Evolutionary conservation across 1,284 basidiomycete species (phyloP).

Genomic region (Moesziomyces antarcticus): DNA sequence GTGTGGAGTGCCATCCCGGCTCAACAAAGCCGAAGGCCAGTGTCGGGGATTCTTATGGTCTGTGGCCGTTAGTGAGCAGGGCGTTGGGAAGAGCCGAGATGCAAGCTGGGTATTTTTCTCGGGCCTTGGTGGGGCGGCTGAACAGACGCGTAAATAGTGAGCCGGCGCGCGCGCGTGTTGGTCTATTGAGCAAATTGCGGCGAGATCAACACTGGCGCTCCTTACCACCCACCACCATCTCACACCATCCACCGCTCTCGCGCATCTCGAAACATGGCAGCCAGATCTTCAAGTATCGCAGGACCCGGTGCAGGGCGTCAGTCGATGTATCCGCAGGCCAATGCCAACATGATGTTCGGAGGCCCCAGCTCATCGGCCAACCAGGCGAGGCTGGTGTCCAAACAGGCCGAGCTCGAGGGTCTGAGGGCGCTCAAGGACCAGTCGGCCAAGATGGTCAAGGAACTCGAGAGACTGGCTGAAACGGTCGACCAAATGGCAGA

Average conservation of each 20-base stretch:
- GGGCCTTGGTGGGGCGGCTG: neutral
- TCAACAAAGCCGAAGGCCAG: too few species aligned
- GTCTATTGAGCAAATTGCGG: neutral
- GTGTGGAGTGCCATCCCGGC: neutral
- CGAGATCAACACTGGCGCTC: neutral
- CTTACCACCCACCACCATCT: neutral
- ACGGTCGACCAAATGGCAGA: constrained; percentile 59
- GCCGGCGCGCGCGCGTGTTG: neutral
- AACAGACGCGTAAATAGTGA: neutral
- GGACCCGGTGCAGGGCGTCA: constrained; percentile 25
- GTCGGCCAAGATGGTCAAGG: constrained; percentile 58
- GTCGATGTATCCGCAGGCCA: constrained; percentile 43
- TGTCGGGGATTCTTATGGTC: too few species aligned
- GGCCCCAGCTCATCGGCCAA: constrained; percentile 44
- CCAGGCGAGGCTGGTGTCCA: constrained; percentile 51
- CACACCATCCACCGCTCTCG: neutral
- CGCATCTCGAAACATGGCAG: constrained; percentile 20
- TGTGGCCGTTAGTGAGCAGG: neutral
- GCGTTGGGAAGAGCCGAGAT: too few species aligned
- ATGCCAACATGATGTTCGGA: constrained; percentile 39
- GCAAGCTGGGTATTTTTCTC: too few species aligned
- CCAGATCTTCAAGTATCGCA: constrained; percentile 29
- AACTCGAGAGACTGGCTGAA: constrained; percentile 57
- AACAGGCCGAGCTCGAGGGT: constrained; percentile 63
- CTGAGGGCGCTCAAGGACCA: constrained; percentile 58